A percentile compares a stretch with the other conserved stretches of the same genome.
These are phyloP conservation scores for Thielaviopsis euricoi DNA, from an alignment of 2,329 filamentous ascomycete species.

Conservation along the genomic window DNA sequence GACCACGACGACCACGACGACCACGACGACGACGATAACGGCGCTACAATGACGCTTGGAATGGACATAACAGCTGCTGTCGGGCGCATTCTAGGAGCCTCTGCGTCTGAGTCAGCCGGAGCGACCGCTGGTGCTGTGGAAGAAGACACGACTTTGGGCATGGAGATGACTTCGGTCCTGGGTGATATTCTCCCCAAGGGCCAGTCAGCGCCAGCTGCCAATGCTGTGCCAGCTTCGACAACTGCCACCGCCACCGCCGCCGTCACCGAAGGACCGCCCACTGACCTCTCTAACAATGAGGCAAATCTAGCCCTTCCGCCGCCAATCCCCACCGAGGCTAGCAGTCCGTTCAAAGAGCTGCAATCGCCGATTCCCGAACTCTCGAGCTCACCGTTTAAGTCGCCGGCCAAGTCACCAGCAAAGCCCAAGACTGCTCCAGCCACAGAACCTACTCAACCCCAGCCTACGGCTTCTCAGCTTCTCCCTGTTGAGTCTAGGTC, in stretches of 20 bases:
- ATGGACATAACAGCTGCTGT: slow-evolving; percentile 49
- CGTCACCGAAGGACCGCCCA: slow-evolving; percentile 14
- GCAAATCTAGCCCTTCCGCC: neutral
- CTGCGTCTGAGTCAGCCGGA: slow-evolving; percentile 10
- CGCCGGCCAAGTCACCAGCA: slow-evolving; percentile 4
- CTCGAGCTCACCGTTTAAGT: slow-evolving; percentile 10
- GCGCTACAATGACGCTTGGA: slow-evolving; percentile 22
- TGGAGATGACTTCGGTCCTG: slow-evolving; percentile 51
- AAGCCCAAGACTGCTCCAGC: neutral
- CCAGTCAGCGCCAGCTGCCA: neutral
- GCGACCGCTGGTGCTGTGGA: slow-evolving; percentile 3
- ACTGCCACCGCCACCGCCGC: too few relatives aligned
- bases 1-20: slow-evolving; percentile 15
- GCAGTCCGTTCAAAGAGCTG: slow-evolving; percentile 2
- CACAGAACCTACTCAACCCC: neutral
- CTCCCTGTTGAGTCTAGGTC: neutral
- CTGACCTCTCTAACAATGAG: slow-evolving; percentile 9
- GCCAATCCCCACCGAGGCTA: neutral
- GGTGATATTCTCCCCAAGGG: slow-evolving; percentile 37
- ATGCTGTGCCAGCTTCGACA: neutral
- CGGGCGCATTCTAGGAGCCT: slow-evolving; percentile 33
- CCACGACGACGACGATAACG: slow-evolving; percentile 12
- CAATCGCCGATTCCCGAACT: slow-evolving; percentile 6
- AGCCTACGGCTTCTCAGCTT: neutral
- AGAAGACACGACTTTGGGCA: slow-evolving; percentile 34